Evolutionary conservation across 495 filamentous ascomycete genomes (phyloP).

Genomic region (Annulohypoxylon moriforme): DNA sequence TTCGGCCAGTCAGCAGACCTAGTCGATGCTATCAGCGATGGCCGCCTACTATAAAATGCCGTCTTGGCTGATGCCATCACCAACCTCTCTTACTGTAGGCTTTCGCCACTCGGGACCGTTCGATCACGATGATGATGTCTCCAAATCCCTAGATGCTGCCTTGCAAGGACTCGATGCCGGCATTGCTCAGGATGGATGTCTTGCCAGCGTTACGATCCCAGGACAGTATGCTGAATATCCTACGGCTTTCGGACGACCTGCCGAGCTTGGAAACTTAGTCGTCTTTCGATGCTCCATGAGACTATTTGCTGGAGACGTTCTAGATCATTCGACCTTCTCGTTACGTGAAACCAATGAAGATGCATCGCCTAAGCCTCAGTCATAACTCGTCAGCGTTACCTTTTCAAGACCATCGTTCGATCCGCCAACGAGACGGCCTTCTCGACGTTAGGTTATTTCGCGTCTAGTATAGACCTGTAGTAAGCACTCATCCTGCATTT

Average conservation of each 20-base stretch:
- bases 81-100: neutral
- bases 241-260: neutral
- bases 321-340: conserved; percentile 2
- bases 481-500: conserved; percentile 1
- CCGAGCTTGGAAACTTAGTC: neutral
- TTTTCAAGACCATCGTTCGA: neutral
- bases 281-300: neutral
- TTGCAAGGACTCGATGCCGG: neutral
- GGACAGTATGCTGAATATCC: neutral
- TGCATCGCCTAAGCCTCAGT: conserved; percentile 2
- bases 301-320: neutral
- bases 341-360: neutral
- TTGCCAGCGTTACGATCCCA: conserved; percentile 14
- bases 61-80: conserved; percentile 5
- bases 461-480: neutral
- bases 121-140: neutral
- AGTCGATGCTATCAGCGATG: neutral
- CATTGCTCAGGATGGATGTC: conserved; percentile 4
- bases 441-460: neutral
- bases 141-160: conserved; percentile 3
- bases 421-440: neutral
- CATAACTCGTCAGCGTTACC: neutral
- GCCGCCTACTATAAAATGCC: neutral
- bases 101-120: neutral
- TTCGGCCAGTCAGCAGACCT: neutral